Percentiles rank a stretch among this genome's conserved stretches.
phyloP scores from a whole-genome alignment of 2,329 filamentous ascomycete genomes.

The Epichloe brachyelytri region DNA sequence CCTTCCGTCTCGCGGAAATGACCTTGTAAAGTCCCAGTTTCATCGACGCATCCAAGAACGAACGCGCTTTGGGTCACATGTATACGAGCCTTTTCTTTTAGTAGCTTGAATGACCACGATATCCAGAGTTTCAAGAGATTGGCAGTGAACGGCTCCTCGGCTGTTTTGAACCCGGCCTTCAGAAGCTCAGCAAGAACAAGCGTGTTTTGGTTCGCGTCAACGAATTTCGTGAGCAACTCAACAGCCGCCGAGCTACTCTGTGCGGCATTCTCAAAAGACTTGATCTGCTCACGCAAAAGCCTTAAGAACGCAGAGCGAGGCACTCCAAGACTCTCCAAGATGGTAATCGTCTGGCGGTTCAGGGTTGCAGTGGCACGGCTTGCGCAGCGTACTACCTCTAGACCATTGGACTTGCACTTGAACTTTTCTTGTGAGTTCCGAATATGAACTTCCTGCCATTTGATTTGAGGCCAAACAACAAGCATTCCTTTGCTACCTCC shows the following conservation, averaged over 20 bases:
- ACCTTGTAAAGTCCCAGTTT: conserved; percentile 63
- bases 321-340: conserved; percentile 71
- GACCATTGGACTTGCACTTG: conserved; percentile 48
- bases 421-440: conserved; percentile 87
- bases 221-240: conserved; percentile 54
- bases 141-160: conserved; percentile 65
- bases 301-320: conserved; percentile 49
- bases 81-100: conserved; percentile 89
- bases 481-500: conserved; percentile 89
- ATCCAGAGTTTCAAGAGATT: conserved; percentile 76
- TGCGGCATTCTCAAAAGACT: conserved; percentile 58
- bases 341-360: conserved; percentile 79
- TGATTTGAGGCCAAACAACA: conserved; percentile 56
- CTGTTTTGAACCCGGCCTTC: conserved; percentile 61
- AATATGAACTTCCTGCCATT: conserved; percentile 58
- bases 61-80: conserved; percentile 73
- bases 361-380: conserved; percentile 64
- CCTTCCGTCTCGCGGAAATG: conserved; percentile 41
- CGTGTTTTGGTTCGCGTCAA: conserved; percentile 78
- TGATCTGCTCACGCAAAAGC: conserved; percentile 56
- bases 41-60: conserved; percentile 78
- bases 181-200: conserved; percentile 65
- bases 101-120: conserved; percentile 73
- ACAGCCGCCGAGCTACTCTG: conserved; percentile 49
- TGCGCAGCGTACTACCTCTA: conserved; percentile 80